Evolutionary conservation across 2,329 filamentous ascomycete species (phyloP).

Genomic region (Cladorrhinum sp.): DNA sequence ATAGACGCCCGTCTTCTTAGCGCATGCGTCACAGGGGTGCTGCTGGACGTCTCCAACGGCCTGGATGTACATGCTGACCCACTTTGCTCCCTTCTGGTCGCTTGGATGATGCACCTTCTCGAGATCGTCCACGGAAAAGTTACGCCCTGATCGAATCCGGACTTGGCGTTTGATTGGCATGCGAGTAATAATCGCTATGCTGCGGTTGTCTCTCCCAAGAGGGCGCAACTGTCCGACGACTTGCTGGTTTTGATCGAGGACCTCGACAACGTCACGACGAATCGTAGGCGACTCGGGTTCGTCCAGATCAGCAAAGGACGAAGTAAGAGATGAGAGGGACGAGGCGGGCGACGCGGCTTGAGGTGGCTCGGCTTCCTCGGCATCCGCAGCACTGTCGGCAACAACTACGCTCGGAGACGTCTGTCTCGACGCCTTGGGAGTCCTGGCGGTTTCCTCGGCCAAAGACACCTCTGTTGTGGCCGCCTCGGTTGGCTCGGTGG

Average conservation of each 20-base stretch:
- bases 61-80: conserved; percentile 50
- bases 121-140: conserved; percentile 40
- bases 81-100: conserved; percentile 44
- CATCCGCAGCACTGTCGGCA: neutral
- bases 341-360: neutral
- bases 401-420: neutral
- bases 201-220: conserved; percentile 40
- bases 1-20: conserved; percentile 43
- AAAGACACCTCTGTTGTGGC: neutral
- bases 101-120: conserved; percentile 41
- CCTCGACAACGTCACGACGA: neutral
- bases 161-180: conserved; percentile 40
- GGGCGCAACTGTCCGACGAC: conserved; percentile 38
- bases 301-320: neutral
- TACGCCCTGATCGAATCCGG: conserved; percentile 41
- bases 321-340: neutral
- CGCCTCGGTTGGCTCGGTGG: neutral
- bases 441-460: neutral
- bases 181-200: conserved; percentile 37
- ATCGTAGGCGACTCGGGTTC: neutral
- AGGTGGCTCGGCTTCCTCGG: neutral
- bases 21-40: conserved; percentile 41
- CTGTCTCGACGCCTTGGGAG: neutral
- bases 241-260: conserved; percentile 38
- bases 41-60: conserved; percentile 44